phyloP scores from a whole-genome alignment of 306 rosid genomes.

The Cicer chorassanicum region DNA sequence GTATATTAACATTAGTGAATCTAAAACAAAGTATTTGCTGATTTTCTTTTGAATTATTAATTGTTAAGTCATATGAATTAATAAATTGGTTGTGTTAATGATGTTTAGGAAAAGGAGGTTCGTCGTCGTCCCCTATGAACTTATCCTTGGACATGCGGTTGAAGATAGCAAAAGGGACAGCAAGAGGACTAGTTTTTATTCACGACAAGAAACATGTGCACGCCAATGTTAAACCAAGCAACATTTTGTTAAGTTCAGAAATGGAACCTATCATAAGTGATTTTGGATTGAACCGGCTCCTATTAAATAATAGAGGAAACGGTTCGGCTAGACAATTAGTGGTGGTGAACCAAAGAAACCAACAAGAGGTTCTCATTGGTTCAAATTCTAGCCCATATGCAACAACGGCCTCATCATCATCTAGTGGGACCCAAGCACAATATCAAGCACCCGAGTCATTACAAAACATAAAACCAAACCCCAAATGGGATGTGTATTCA shows the following conservation, averaged over 20 bases:
- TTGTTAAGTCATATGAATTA: neutral
- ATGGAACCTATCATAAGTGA: constrained; percentile 80
- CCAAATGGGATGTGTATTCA: constrained; percentile 88
- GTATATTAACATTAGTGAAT: too few relatives aligned
- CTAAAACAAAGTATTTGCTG: neutral
- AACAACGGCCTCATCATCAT: constrained; percentile 18
- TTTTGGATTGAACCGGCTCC: constrained; percentile 68
- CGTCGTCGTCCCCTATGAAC: constrained; percentile 62
- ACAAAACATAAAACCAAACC: constrained; percentile 60
- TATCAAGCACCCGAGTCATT: constrained; percentile 85
- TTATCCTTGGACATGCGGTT: constrained; percentile 63
- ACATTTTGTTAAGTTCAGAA: constrained; percentile 66
- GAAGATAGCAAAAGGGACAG: constrained; percentile 80
- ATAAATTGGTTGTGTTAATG: constrained; percentile 9
- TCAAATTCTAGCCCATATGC: constrained; percentile 51
- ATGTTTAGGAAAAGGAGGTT: constrained; percentile 66
- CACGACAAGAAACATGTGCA: constrained; percentile 93
- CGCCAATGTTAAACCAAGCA: constrained; percentile 77
- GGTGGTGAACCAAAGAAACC: constrained; percentile 53
- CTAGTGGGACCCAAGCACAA: constrained; percentile 33
- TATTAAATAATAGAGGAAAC: constrained; percentile 48
- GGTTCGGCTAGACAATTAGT: constrained; percentile 54
- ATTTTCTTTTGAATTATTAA: neutral
- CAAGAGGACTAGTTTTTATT: constrained; percentile 72
- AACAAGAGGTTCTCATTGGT: constrained; percentile 24